Percentiles rank a stretch among this genome's conserved stretches.
These are phyloP conservation scores for Paramecium octaurelia DNA, from an alignment of 73 alveolate genomes.

Conservation along the genomic window DNA sequence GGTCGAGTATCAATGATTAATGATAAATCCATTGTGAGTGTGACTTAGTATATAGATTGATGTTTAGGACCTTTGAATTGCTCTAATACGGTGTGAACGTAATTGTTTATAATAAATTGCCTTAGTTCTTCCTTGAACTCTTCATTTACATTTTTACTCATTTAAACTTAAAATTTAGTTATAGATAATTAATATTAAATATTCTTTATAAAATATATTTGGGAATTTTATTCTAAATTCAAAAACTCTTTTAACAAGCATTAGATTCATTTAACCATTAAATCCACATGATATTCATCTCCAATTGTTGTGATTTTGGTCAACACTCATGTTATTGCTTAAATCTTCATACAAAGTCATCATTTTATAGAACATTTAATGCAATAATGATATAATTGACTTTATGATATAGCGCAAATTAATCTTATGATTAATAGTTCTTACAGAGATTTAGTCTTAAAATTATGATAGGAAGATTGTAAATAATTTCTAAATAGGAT, in stretches of 20 bases:
- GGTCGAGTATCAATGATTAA: slow-evolving; percentile 31
- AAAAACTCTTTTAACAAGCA: not conserved
- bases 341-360: too few relatives aligned
- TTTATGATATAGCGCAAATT: too few relatives aligned
- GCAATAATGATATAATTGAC: too few relatives aligned
- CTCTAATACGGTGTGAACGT: not conserved
- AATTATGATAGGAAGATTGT: too few relatives aligned
- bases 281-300: too few relatives aligned
- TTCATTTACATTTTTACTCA: not conserved
- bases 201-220: not conserved
- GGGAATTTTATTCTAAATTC: not conserved
- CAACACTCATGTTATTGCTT: too few relatives aligned
- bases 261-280: too few relatives aligned
- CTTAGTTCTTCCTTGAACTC: slow-evolving; percentile 9
- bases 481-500: too few relatives aligned
- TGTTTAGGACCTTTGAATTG: not conserved
- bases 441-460: too few relatives aligned
- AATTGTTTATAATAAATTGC: not conserved
- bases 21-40: slow-evolving; percentile 15
- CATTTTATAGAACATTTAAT: too few relatives aligned
- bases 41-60: not conserved
- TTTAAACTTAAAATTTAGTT: not conserved
- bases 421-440: too few relatives aligned
- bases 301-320: too few relatives aligned
- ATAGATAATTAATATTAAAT: not conserved